Conservation (phyloP, 2,329 filamentous ascomycete genomes). For the Microcyclospora tardicrescens region DNA sequence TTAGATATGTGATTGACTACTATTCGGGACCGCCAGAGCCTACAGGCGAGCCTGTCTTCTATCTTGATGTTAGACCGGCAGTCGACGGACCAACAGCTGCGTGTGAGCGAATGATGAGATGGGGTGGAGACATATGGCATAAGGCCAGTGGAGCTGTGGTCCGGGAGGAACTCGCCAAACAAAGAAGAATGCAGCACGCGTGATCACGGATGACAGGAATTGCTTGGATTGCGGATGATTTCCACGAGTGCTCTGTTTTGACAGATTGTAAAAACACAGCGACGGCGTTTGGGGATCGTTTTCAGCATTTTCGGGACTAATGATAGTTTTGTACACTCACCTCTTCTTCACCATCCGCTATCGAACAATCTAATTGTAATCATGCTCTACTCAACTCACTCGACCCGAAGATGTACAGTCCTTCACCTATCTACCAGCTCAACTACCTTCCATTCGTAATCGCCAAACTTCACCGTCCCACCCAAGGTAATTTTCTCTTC, state of each 20-base stretch:
- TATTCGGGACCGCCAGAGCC: constrained; percentile 74
- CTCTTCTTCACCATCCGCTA: too few relatives aligned
- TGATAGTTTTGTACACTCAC: too few relatives aligned
- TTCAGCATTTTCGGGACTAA: too few relatives aligned
- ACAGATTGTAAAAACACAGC: too few relatives aligned
- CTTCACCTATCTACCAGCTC: constrained; percentile 14
- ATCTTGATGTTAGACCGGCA: constrained; percentile 83
- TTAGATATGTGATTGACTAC: constrained; percentile 95
- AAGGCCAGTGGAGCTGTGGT: constrained; percentile 63
- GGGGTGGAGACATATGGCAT: constrained; percentile 93
- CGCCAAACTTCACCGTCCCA: constrained; percentile 19
- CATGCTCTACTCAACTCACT: too few relatives aligned
- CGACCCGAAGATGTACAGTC: too few relatives aligned
- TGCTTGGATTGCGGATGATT: too few relatives aligned
- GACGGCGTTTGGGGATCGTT: too few relatives aligned
- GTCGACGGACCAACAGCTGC: constrained; percentile 68
- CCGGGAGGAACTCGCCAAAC: constrained; percentile 30
- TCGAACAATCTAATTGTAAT: too few relatives aligned
- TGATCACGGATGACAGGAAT: too few relatives aligned
- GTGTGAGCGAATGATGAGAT: constrained; percentile 70
- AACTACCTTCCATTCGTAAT: constrained; percentile 27
- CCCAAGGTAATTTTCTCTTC: constrained; percentile 18
- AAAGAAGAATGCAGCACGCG: too few relatives aligned
- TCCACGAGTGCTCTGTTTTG: too few relatives aligned
- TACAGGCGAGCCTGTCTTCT: constrained; percentile 87